These are phyloP conservation scores for Vinca minor DNA, from an alignment of 257 asterid genomes.

Conservation along the genomic window DNA sequence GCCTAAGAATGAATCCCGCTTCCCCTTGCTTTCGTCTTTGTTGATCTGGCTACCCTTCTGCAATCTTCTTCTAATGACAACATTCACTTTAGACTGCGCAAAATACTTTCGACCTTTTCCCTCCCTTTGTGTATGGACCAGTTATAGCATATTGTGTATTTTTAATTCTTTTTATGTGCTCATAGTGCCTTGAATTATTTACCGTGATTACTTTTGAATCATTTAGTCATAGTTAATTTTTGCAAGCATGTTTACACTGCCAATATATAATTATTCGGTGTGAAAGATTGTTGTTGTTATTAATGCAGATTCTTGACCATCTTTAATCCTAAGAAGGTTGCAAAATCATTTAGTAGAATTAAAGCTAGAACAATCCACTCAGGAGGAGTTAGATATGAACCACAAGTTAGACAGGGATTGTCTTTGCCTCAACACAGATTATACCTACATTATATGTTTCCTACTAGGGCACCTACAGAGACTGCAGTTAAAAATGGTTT, in stretches of 20 bases:
- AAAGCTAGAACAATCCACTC: neutral
- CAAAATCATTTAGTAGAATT: neutral
- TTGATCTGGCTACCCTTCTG: no score
- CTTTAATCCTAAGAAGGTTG: conserved; percentile 9
- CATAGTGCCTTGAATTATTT: no score
- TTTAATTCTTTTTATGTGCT: no score
- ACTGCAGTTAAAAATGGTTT: conserved; percentile 25
- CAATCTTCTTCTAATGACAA: no score
- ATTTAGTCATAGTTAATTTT: neutral
- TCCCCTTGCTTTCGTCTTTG: no score
- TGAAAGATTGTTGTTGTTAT: neutral
- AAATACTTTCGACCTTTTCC: no score
- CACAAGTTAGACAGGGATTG: neutral
- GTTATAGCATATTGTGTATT: no score
- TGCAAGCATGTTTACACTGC: neutral
- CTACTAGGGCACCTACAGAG: conserved; percentile 27
- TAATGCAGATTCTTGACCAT: conserved; percentile 10
- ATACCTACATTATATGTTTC: neutral
- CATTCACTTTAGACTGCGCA: no score
- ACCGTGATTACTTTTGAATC: no score
- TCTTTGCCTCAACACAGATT: conserved; percentile 12
- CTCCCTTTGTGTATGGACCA: no score
- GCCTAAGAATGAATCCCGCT: no score
- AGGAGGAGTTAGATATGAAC: neutral
- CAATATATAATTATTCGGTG: neutral